A percentile compares a stretch with the other conserved stretches of the same genome.
These are phyloP conservation scores for Bipolaris sorokiniana DNA, from an alignment of 2,329 filamentous ascomycete genomes.

Conservation along the genomic window DNA sequence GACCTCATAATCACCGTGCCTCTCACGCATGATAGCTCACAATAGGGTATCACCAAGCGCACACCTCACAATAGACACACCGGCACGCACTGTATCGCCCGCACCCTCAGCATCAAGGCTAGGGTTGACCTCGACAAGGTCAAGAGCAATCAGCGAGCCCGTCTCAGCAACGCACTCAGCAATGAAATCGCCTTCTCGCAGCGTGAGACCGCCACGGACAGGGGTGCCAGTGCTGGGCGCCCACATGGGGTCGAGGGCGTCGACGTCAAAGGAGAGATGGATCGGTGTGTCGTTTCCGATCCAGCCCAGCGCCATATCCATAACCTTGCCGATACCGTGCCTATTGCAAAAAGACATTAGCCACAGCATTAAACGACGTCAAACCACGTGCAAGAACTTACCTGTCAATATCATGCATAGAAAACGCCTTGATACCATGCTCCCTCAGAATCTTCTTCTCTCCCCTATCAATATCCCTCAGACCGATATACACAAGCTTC, in stretches of 20 bases:
- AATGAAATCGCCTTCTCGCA: constrained; percentile 96
- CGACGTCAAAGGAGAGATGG: constrained; percentile 95
- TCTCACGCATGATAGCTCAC: constrained; percentile 49
- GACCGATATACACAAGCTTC: constrained; percentile 96
- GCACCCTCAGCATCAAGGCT: constrained; percentile 65
- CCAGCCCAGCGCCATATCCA: constrained; percentile 98
- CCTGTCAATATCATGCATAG: constrained; percentile 97
- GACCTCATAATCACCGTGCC: background rate
- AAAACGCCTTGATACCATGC: constrained; percentile 91
- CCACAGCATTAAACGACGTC: background rate
- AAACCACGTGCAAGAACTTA: constrained; percentile 49
- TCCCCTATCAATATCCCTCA: constrained; percentile 88
- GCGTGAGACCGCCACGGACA: constrained; percentile 87
- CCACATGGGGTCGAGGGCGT: constrained; percentile 94
- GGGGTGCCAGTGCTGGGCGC: constrained; percentile 95
- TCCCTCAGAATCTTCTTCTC: constrained; percentile 93
- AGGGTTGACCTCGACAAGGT: constrained; percentile 63
- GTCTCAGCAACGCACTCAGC: constrained; percentile 70
- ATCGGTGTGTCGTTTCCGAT: constrained; percentile 95
- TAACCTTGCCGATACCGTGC: constrained; percentile 90
- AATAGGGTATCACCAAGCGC: constrained; percentile 90
- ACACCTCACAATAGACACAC: constrained; percentile 88
- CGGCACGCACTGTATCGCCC: constrained; percentile 85
- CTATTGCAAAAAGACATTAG: constrained; percentile 51
- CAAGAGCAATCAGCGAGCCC: constrained; percentile 62